phyloP scores from a whole-genome alignment of 768 basidiomycete species.

The Paxillus involutus region DNA sequence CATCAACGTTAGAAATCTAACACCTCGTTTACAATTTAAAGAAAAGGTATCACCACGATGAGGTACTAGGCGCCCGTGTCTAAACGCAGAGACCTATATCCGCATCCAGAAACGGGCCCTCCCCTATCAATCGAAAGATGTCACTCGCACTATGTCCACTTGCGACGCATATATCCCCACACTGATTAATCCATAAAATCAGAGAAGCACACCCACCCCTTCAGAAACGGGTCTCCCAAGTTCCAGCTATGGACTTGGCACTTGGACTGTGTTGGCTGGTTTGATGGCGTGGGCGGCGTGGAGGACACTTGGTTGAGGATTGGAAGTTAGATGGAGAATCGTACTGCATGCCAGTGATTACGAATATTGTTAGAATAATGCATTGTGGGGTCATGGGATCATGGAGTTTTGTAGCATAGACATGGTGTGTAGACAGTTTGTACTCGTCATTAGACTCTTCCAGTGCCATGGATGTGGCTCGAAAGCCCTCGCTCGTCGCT shows the following conservation, averaged over 20 bases:
- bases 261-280: slow-evolving; percentile 20
- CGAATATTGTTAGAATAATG: no score
- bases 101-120: neutral
- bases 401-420: no score
- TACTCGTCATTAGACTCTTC: no score
- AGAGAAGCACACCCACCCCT: slow-evolving; percentile 48
- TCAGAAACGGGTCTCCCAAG: slow-evolving; percentile 74
- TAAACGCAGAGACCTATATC: no score
- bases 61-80: no score
- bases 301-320: slow-evolving; percentile 12
- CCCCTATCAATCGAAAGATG: neutral
- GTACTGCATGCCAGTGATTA: neutral
- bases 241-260: slow-evolving; percentile 54
- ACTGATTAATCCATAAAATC: neutral
- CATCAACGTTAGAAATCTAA: neutral
- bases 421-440: no score
- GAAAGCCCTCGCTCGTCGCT: no score
- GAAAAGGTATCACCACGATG: no score
- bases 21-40: neutral
- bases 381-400: no score
- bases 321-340: neutral
- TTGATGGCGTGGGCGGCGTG: slow-evolving; percentile 20
- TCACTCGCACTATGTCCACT: slow-evolving; percentile 8
- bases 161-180: neutral
- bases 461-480: no score